Base-by-base conservation (phyloP, 1,284 basidiomycete species). In the Cerioporus squamosus region DNA sequence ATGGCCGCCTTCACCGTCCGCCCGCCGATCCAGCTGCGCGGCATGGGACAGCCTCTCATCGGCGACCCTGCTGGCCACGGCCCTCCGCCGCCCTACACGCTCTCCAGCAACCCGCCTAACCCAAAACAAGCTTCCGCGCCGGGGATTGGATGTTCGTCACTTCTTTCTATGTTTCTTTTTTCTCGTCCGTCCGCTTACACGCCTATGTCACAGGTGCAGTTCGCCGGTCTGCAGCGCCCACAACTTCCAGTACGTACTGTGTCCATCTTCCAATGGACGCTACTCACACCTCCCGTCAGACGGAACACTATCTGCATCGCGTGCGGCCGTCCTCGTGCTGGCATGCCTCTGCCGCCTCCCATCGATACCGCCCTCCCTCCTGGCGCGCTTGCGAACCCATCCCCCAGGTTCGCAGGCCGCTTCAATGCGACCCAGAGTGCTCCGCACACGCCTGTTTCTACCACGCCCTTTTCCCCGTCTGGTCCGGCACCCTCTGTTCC, bases 111-210 rank as follows among this genome's bases (percentile, higher is more conserved):
- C 66, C 88, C 90, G 2, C 89, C 90, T 2, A 91, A 89, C 68
- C 85, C n/a, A 82, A 83, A 66, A 82, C 83, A 2, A 84, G 76
- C 65, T 92, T 91, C 72, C 77, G 90, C 61, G 75, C 81, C 2
- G 90, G 90, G 4, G 90, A 92, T 66, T 92, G 90, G 90, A 88
- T 91, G 88, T 92, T 71, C 75, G 89, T n/a, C n/a, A n/a, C n/a
- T n/a, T 83, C 43, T 26, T 46, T 33, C 61, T 66, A 8, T 2
- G 33, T 20, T 14, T 6, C 18, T 8, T 33, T 12, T 29, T 17
- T 17, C 17, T 4, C 23, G 6, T 38, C 51, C 7, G 8, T n/a
- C n/a, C n/a, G 5, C 33, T 50, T 36, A 48, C n/a, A 36, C 52
- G 51, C 52, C n/a, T 51, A 15, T 57, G n/a, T n/a, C n/a, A n/a